Evolutionary conservation across 2,329 filamentous ascomycete genomes (phyloP), one percentile per base, ranked within the genome.

Genomic region (Colletotrichum acutatum): DNA sequence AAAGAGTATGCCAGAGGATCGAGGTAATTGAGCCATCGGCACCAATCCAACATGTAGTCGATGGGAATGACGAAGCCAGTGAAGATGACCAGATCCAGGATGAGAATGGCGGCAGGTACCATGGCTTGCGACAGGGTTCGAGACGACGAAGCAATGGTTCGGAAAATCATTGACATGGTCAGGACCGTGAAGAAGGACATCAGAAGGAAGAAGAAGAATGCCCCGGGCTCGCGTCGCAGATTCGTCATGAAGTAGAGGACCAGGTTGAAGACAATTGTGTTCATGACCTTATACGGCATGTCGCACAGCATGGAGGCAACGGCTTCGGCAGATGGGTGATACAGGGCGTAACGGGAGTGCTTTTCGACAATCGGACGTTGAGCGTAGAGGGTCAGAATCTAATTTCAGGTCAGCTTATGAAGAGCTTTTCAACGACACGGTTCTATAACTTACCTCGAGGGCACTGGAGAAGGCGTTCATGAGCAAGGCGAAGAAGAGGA

Each of bases 281-380:
- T 95, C n/a, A 83, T 49, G 9, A 97, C 82, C 82, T 97, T 97
- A 82, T 94, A 94, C 0, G 95, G 95, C 83, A 97, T 84, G 77
- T 98, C 95, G 74, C 90, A 93, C 34, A 98, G 83, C 92, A 97
- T 97, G 11, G 94, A 97, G 0, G 94, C 91, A 72, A 94, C 88
- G n/a, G 95, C 94, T 86, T 98, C 95, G 19, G 95, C 93, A 11
- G 93, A 95, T 0, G 95, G 95, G 78, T 97, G 95, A 78, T 98
- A 97, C 22, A 98, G 87, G 22, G 95, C 95, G 80, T 97, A 98
- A 71, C 93, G 91, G 68, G 88, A 85, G 77, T 98, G 95, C 81
- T 98, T 98, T 80, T 98, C 95, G 73, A 98, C 94, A 77, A 98
- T 97, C 1, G 94, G 93, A 49, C 95, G 92, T 88, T 98, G 95